Percentiles rank a stretch among this genome's conserved stretches.
phyloP scores from a whole-genome alignment of 306 rosid species.

The Sicyos baderoa region DNA sequence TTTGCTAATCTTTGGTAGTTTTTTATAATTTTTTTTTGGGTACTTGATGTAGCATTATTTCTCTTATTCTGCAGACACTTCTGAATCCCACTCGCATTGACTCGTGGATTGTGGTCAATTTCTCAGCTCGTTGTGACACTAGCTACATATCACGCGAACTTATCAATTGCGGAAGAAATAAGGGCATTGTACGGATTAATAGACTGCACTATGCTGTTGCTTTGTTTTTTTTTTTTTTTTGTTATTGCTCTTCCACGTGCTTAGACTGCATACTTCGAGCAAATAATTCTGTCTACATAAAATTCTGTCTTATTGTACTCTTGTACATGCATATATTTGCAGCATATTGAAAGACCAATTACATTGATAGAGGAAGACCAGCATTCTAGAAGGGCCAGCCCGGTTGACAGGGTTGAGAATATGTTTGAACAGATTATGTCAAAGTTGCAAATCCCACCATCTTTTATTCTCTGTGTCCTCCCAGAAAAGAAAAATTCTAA shows the following conservation, averaged over 20 bases:
- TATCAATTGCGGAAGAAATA: conserved; percentile 76
- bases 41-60: conserved; percentile 18
- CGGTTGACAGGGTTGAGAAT: conserved; percentile 73
- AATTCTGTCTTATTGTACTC: conserved; percentile 21
- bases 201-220: background rate
- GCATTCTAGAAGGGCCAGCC: conserved; percentile 40
- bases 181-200: conserved; percentile 66
- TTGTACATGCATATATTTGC: conserved; percentile 17
- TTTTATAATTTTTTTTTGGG: background rate
- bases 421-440: conserved; percentile 56
- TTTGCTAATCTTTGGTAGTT: background rate
- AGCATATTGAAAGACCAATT: conserved; percentile 74
- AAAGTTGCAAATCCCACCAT: conserved; percentile 47
- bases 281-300: conserved; percentile 16
- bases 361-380: conserved; percentile 76
- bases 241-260: conserved; percentile 17
- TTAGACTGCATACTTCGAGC: background rate
- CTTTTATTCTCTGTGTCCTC: conserved; percentile 73
- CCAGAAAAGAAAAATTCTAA: conserved; percentile 73
- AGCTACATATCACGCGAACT: conserved; percentile 80
- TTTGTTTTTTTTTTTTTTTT: background rate
- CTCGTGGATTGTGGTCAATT: conserved; percentile 75
- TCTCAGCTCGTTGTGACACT: conserved; percentile 82
- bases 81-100: conserved; percentile 45
- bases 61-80: conserved; percentile 43